Evolutionary conservation across 73 alveolate genomes (phyloP).

Genomic region (Diophrys sp.): DNA sequence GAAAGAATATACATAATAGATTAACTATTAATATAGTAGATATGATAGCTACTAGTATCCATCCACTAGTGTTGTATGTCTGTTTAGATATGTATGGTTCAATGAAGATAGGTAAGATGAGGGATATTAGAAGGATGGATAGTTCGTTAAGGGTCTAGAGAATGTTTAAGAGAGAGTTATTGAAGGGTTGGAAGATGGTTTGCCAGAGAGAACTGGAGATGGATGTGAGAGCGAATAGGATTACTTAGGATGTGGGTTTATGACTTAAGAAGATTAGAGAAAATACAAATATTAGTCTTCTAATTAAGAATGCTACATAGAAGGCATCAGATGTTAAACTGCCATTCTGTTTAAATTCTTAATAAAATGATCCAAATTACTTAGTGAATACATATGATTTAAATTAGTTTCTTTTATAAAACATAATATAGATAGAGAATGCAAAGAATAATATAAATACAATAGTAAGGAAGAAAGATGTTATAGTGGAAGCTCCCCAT

Average conservation of each 20-base stretch:
- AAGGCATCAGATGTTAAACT: neutral
- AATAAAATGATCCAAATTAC: neutral
- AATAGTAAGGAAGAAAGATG: neutral
- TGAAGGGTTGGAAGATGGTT: neutral
- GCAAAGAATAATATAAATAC: neutral
- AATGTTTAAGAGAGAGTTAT: no score
- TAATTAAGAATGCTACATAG: neutral
- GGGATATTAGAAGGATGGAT: neutral
- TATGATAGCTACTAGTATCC: no score
- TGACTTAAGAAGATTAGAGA: neutral
- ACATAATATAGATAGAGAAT: neutral
- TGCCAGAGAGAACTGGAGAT: neutral
- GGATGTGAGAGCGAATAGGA: neutral
- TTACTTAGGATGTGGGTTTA: neutral
- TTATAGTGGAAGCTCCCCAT: neutral
- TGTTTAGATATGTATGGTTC: no score
- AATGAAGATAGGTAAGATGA: no score
- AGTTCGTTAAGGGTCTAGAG: neutral
- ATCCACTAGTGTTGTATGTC: no score
- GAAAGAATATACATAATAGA: no score
- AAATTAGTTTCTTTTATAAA: neutral
- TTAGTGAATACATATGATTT: neutral
- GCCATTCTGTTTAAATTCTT: neutral
- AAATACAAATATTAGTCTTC: neutral
- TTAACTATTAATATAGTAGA: no score